Percentiles rank a stretch among this genome's conserved stretches.
Conservation (phyloP, 768 basidiomycete species). For the Tylopilus sp. region DNA sequence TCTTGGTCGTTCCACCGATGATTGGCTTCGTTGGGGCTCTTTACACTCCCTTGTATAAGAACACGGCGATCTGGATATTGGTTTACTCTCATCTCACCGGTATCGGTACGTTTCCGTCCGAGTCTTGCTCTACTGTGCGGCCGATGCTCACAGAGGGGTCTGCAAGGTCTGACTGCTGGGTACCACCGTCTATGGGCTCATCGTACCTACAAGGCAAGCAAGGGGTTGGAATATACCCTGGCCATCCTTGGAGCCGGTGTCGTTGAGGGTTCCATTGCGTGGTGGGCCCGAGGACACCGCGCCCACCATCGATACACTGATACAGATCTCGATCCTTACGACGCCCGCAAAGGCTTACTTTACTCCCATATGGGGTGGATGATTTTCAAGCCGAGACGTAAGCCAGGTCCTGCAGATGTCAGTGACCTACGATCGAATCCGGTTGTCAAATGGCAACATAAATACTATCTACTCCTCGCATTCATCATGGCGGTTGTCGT, state of each 20-base stretch:
- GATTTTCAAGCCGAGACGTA: no score
- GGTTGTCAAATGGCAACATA: no score
- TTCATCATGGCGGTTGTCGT: no score
- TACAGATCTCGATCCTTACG: no score
- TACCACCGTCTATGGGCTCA: slow-evolving; percentile 97
- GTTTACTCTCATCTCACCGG: slow-evolving; percentile 65
- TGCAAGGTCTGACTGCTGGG: slow-evolving; percentile 75
- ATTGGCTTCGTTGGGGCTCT: slow-evolving; percentile 1
- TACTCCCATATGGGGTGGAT: no score
- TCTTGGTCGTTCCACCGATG: slow-evolving; percentile 3
- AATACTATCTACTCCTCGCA: no score
- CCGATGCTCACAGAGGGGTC: not conserved
- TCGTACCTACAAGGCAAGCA: slow-evolving; percentile 84
- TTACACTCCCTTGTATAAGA: slow-evolving; percentile 1
- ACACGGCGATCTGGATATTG: slow-evolving; percentile 2
- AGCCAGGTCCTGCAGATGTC: no score
- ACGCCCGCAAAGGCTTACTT: no score
- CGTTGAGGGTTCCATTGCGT: slow-evolving; percentile 91
- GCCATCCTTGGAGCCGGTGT: slow-evolving; percentile 84
- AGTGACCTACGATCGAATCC: no score
- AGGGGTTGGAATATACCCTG: slow-evolving; percentile 78
- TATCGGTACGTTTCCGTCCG: slow-evolving; percentile 46
- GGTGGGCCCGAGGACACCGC: slow-evolving; percentile 73
- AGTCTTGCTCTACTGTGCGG: no score
- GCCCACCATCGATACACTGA: no score